Percentiles rank a stretch among this genome's conserved stretches.
phyloP scores from a whole-genome alignment of 2,329 filamentous ascomycete genomes.

The Aaosphaeria pasadenensis region DNA sequence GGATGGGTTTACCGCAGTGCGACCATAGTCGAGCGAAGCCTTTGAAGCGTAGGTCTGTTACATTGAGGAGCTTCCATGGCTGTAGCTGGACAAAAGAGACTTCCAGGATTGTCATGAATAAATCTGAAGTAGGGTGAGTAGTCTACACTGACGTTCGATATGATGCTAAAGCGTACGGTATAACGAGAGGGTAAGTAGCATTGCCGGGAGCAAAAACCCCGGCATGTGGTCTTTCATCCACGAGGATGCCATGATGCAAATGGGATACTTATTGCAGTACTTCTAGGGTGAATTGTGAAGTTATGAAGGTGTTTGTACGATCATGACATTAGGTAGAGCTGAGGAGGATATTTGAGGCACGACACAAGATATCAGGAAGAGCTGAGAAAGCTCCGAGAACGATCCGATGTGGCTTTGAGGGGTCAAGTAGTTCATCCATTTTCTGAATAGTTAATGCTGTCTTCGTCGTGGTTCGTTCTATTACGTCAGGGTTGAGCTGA shows the following conservation, averaged over 20 bases:
- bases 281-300: too few species aligned
- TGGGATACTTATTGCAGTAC: too few species aligned
- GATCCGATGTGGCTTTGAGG: too few species aligned
- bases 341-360: too few species aligned
- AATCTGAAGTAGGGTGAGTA: constrained; percentile 19
- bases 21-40: constrained; percentile 36
- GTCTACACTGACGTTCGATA: background rate
- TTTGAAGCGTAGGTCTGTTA: constrained; percentile 27
- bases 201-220: constrained; percentile 22
- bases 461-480: too few species aligned
- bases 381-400: too few species aligned
- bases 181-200: constrained; percentile 20
- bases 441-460: too few species aligned
- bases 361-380: too few species aligned
- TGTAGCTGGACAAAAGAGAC: constrained; percentile 23
- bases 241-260: constrained; percentile 5
- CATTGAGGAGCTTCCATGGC: constrained; percentile 24
- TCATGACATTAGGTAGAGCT: too few species aligned
- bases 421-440: too few species aligned
- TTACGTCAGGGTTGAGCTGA: too few species aligned
- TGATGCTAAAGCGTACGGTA: constrained; percentile 26
- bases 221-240: constrained; percentile 19
- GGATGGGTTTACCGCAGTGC: constrained; percentile 16
- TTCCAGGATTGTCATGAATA: constrained; percentile 32
- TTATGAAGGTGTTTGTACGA: too few species aligned